These are phyloP conservation scores for Kazachstania sp. DNA, from an alignment of 1,139 yeast species.

Conservation along the genomic window DNA sequence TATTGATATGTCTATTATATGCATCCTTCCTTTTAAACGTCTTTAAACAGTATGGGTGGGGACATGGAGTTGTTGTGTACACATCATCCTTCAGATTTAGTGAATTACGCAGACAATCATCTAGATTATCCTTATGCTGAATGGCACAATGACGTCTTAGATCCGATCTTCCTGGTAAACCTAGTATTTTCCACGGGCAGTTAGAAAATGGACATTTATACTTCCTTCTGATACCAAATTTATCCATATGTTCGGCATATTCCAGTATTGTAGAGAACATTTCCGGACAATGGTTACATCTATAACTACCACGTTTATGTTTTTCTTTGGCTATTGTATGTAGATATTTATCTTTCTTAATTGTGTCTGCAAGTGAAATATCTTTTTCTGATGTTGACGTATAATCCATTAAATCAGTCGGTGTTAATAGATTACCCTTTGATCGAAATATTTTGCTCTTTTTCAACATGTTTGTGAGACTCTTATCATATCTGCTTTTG, in stretches of 20 bases:
- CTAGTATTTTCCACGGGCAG: conserved; percentile 58
- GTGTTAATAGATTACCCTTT: neutral
- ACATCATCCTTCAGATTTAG: conserved; percentile 24
- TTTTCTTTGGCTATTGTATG: conserved; percentile 23
- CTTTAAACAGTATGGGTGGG: conserved; percentile 41
- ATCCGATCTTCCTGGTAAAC: conserved; percentile 52
- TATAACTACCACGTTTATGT: conserved; percentile 42
- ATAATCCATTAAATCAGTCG: neutral
- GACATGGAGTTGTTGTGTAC: conserved; percentile 30
- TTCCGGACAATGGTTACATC: conserved; percentile 44
- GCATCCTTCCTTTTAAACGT: conserved; percentile 52
- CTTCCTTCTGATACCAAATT: conserved; percentile 34
- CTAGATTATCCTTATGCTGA: conserved; percentile 38
- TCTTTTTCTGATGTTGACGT: neutral
- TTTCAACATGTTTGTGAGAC: neutral
- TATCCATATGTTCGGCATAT: conserved; percentile 43
- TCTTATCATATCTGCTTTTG: neutral
- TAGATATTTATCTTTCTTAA: conserved; percentile 10
- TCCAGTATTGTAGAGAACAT: conserved; percentile 36
- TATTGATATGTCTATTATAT: conserved; percentile 42
- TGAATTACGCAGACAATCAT: conserved; percentile 18
- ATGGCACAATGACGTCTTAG: conserved; percentile 52
- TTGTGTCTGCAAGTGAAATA: conserved; percentile 8
- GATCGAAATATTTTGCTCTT: neutral
- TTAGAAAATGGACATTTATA: conserved; percentile 44